phyloP scores from a whole-genome alignment of 345 rosid species.

The Camelina hispida region DNA sequence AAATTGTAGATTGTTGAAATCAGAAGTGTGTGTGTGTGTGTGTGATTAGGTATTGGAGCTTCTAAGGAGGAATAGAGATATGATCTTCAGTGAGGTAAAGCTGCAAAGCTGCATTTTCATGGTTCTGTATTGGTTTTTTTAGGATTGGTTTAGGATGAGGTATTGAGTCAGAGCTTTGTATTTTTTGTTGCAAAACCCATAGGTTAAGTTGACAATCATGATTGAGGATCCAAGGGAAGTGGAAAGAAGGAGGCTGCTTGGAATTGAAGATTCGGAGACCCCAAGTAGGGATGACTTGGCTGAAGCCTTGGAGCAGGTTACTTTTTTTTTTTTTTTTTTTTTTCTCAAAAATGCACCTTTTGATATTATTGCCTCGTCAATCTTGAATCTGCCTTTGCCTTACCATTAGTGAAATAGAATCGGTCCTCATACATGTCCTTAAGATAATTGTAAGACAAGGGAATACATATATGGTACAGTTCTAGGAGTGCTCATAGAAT shows the following conservation, averaged over 20 bases:
- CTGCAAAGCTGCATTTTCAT: slow-evolving; percentile 5
- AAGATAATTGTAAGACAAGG: neutral
- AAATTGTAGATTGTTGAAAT: neutral
- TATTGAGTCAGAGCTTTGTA: neutral
- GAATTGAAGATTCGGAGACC: slow-evolving; percentile 75
- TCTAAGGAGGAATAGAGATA: slow-evolving; percentile 84
- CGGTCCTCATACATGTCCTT: slow-evolving; percentile 6
- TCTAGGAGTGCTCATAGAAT: slow-evolving; percentile 10
- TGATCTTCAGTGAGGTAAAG: slow-evolving; percentile 82
- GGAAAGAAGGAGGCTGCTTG: slow-evolving; percentile 84
- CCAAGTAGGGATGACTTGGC: slow-evolving; percentile 89
- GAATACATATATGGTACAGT: slow-evolving; percentile 8
- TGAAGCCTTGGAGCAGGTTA: slow-evolving; percentile 75
- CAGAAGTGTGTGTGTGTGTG: neutral
- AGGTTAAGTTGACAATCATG: slow-evolving; percentile 83
- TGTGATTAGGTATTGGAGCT: slow-evolving; percentile 73
- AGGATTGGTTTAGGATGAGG: neutral
- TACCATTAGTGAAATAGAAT: neutral
- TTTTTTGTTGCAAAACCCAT: slow-evolving; percentile 1
- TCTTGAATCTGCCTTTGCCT: neutral
- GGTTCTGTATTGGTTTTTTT: neutral
- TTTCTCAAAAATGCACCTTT: neutral
- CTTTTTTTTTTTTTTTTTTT: slow-evolving; percentile 24
- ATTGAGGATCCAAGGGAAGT: slow-evolving; percentile 94
- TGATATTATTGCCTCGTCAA: neutral